phyloP scores from a whole-genome alignment of 305 asterid genomes.

The Fraxinus baroniana region DNA sequence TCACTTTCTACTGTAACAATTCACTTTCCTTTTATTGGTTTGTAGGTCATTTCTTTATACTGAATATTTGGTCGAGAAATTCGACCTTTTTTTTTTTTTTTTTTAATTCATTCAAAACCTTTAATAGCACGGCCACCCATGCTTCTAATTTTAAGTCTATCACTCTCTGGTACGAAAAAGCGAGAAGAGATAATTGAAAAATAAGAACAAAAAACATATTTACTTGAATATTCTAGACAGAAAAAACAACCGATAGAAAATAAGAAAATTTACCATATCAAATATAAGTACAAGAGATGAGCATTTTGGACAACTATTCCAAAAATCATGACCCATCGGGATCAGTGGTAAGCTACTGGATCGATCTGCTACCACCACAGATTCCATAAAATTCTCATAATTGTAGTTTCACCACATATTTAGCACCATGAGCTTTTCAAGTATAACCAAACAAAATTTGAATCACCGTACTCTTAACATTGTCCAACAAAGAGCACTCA shows the following conservation, averaged over 20 bases:
- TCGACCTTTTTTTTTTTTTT: not conserved
- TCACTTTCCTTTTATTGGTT: not conserved
- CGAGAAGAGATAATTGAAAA: not conserved
- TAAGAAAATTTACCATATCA: too few species aligned
- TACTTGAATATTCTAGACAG: not conserved
- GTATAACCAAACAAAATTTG: not conserved
- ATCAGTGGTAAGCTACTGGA: not conserved
- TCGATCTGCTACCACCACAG: not conserved
- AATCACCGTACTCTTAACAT: not conserved
- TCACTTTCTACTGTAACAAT: slow-evolving; percentile 4
- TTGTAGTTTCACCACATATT: not conserved
- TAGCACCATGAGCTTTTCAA: too few species aligned
- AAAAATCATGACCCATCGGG: not conserved
- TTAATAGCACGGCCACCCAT: not conserved
- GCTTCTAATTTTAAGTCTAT: not conserved
- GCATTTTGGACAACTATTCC: not conserved
- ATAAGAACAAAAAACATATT: too few species aligned
- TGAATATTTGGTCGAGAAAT: not conserved
- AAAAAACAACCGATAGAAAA: too few species aligned
- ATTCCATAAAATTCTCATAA: too few species aligned
- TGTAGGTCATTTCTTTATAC: not conserved
- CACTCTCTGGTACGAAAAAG: not conserved
- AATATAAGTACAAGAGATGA: too few species aligned
- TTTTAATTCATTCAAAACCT: not conserved
- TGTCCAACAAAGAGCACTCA: not conserved